These are phyloP conservation scores for Sporothrix euskadiensis DNA, from an alignment of 2,329 filamentous ascomycete species.

Conservation along the genomic window DNA sequence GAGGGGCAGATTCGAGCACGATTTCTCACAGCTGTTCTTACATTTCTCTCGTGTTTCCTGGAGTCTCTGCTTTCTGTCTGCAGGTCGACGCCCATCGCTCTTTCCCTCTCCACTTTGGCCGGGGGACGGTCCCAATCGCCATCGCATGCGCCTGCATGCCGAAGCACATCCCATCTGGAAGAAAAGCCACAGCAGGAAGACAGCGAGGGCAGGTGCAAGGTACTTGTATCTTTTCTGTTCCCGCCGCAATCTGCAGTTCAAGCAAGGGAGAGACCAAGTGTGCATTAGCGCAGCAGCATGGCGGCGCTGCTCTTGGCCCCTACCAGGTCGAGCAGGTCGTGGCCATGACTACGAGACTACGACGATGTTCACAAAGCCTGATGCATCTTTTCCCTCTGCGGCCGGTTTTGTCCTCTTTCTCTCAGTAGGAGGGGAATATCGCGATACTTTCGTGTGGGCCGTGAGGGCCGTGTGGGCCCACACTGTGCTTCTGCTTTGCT, in stretches of 20 bases:
- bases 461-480: not conserved
- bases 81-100: slow-evolving; percentile 1
- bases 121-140: not conserved
- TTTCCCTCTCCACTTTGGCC: not conserved
- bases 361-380: not conserved
- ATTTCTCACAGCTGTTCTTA: not conserved
- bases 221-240: not conserved
- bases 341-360: not conserved
- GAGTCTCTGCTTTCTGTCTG: not conserved
- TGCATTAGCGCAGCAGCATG: slow-evolving; percentile 20
- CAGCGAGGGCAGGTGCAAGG: not conserved
- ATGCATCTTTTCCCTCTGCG: not conserved
- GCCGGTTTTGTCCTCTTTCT: not conserved
- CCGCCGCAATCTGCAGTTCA: slow-evolving; percentile 22
- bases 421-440: not conserved
- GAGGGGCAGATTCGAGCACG: not conserved
- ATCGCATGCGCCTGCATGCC: slow-evolving; percentile 7
- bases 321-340: not conserved
- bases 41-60: not conserved
- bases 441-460: not conserved
- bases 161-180: not conserved
- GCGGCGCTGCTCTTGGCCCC: slow-evolving; percentile 22
- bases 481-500: not conserved
- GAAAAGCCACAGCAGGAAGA: not conserved
- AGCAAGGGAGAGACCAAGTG: slow-evolving; percentile 19